phyloP scores from a whole-genome alignment of 768 basidiomycete genomes.

The Amanita fuliginea region DNA sequence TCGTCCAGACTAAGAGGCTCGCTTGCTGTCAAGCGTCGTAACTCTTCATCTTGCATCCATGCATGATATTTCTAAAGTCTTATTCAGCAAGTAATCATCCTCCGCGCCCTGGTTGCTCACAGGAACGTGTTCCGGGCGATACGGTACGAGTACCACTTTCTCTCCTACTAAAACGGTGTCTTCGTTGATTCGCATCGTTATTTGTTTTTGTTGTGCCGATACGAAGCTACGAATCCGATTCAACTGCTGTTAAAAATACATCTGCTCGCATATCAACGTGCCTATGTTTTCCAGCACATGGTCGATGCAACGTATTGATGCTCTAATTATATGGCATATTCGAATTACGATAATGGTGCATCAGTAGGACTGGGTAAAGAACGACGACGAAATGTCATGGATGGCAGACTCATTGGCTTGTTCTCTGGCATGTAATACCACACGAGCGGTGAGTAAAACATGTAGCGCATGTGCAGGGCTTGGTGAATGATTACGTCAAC shows the following conservation, averaged over 20 bases:
- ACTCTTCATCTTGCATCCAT: conserved; percentile 76
- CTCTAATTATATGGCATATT: too few relatives aligned
- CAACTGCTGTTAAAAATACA: too few relatives aligned
- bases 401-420: background rate
- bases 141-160: conserved; percentile 72
- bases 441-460: conserved; percentile 2
- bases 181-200: conserved; percentile 50
- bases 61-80: conserved; percentile 59
- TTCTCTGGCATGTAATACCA: conserved; percentile 3
- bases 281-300: too few relatives aligned
- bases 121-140: conserved; percentile 46
- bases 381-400: background rate
- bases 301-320: too few relatives aligned
- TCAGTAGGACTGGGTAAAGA: background rate
- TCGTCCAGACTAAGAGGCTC: conserved; percentile 73
- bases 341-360: background rate
- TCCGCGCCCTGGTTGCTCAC: conserved; percentile 17
- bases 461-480: conserved; percentile 4
- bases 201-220: conserved; percentile 2
- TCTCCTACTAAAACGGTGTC: conserved; percentile 53
- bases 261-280: too few relatives aligned
- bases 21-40: conserved; percentile 73
- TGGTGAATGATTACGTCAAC: background rate
- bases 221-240: too few relatives aligned
- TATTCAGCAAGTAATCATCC: conserved; percentile 1